Conservation (phyloP, 1,139 yeast genomes). For the Kodamaea sp. region DNA sequence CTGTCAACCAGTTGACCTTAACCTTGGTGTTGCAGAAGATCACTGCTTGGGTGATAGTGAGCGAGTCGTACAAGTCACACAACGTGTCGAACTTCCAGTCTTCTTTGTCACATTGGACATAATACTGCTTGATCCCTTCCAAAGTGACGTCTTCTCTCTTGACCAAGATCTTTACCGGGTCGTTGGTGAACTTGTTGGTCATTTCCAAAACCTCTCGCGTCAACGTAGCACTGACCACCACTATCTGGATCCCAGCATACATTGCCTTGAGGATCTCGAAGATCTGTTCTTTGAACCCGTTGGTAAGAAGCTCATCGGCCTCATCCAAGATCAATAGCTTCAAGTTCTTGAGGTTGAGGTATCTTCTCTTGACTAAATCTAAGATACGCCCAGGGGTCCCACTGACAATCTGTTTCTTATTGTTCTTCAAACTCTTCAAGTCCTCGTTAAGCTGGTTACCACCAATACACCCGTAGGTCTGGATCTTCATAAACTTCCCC, state of each 20-base stretch:
- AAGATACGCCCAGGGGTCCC: conserved; percentile 96
- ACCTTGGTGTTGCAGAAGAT: conserved; percentile 91
- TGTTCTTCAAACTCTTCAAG: conserved; percentile 58
- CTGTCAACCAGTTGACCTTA: conserved; percentile 89
- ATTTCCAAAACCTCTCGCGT: conserved; percentile 83
- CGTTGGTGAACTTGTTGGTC: conserved; percentile 84
- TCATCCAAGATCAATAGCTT: conserved; percentile 89
- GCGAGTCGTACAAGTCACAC: conserved; percentile 90
- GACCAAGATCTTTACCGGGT: conserved; percentile 88
- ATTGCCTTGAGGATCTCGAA: conserved; percentile 81
- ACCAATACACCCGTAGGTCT: conserved; percentile 90
- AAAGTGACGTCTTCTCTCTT: conserved; percentile 86
- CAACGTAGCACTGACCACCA: conserved; percentile 91
- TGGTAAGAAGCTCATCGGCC: conserved; percentile 88
- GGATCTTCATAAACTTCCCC: conserved; percentile 84
- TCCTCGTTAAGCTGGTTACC: conserved; percentile 87
- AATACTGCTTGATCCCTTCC: conserved; percentile 88
- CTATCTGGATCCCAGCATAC: conserved; percentile 85
- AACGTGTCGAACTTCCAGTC: conserved; percentile 95
- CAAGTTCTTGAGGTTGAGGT: conserved; percentile 64
- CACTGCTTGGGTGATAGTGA: conserved; percentile 93
- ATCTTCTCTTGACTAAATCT: conserved; percentile 82
- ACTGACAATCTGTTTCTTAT: conserved; percentile 89
- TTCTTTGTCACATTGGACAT: conserved; percentile 84
- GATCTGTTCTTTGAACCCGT: conserved; percentile 91